Evolutionary conservation across 2,329 filamentous ascomycete genomes (phyloP).

Genomic region (Cytospora piceicola): DNA sequence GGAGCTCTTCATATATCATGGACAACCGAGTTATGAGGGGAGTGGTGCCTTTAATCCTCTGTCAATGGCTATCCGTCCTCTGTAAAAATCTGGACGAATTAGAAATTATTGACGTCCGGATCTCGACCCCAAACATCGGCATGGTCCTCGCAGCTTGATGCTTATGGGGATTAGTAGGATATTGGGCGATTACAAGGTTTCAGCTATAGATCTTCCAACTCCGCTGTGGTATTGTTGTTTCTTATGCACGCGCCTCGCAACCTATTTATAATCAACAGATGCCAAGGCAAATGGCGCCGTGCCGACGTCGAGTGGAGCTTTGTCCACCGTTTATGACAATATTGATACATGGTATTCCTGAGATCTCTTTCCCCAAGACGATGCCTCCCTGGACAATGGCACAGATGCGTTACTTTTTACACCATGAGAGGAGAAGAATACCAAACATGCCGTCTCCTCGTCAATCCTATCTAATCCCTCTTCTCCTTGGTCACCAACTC

Average conservation of each 20-base stretch:
- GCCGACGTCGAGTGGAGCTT: neutral
- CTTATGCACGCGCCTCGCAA: neutral
- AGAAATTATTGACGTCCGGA: neutral
- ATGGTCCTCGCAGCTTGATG: neutral
- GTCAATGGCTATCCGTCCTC: neutral
- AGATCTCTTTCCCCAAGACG: neutral
- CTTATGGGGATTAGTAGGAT: neutral
- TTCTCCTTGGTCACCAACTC: constrained; percentile 25
- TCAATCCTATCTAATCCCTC: constrained; percentile 1
- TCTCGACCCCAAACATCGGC: neutral
- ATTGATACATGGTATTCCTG: neutral
- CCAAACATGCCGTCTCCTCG: neutral
- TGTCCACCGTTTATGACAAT: neutral
- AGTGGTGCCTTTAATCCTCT: no score
- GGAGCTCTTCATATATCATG: no score
- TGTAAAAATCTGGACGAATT: neutral
- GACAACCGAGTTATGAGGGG: no score
- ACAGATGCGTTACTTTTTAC: neutral
- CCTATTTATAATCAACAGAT: neutral
- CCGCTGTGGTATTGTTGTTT: neutral
- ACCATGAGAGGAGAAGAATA: neutral
- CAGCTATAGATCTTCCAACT: neutral
- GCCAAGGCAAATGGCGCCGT: neutral
- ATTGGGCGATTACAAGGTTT: neutral
- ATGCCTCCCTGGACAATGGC: neutral